phyloP scores from a whole-genome alignment of 192 early-diverging fungal species.

The Coemansia sp. region DNA sequence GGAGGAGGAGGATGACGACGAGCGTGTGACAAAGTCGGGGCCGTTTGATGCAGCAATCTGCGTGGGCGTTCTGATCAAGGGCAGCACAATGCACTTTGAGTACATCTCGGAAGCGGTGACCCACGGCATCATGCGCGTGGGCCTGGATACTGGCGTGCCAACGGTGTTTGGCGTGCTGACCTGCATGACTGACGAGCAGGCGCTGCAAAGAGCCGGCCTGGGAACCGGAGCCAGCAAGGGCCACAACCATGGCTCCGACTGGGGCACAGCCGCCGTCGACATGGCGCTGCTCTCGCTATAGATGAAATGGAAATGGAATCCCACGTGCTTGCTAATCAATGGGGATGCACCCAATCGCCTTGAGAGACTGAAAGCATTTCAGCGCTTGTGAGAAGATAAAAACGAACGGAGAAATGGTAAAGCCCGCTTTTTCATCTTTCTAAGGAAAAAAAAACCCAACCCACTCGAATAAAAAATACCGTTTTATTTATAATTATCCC shows the following conservation, averaged over 20 bases:
- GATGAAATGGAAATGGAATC: not conserved
- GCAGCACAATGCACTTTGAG: conserved; percentile 98
- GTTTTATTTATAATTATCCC: too few relatives aligned
- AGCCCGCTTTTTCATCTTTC: too few relatives aligned
- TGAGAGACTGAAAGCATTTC: too few relatives aligned
- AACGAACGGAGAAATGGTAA: too few relatives aligned
- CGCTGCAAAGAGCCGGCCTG: conserved; percentile 76
- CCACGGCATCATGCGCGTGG: conserved; percentile 95
- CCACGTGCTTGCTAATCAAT: too few relatives aligned
- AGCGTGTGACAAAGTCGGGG: conserved; percentile 25
- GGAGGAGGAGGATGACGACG: too few relatives aligned
- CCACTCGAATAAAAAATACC: too few relatives aligned
- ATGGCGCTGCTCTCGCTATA: conserved; percentile 75
- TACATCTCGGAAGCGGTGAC: conserved; percentile 95
- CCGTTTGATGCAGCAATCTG: conserved; percentile 89
- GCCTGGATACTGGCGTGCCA: conserved; percentile 81
- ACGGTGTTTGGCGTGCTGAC: conserved; percentile 97
- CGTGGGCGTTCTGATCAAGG: conserved; percentile 98
- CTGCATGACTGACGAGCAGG: conserved; percentile 93
- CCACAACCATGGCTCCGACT: conserved; percentile 97
- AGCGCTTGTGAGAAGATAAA: too few relatives aligned
- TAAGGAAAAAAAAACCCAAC: too few relatives aligned
- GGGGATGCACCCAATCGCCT: too few relatives aligned
- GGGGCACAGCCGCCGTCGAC: conserved; percentile 95
- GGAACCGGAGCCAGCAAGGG: conserved; percentile 57